These are phyloP conservation scores for Verticillium dahliae DNA, from an alignment of 2,329 filamentous ascomycete genomes.

Conservation along the genomic window DNA sequence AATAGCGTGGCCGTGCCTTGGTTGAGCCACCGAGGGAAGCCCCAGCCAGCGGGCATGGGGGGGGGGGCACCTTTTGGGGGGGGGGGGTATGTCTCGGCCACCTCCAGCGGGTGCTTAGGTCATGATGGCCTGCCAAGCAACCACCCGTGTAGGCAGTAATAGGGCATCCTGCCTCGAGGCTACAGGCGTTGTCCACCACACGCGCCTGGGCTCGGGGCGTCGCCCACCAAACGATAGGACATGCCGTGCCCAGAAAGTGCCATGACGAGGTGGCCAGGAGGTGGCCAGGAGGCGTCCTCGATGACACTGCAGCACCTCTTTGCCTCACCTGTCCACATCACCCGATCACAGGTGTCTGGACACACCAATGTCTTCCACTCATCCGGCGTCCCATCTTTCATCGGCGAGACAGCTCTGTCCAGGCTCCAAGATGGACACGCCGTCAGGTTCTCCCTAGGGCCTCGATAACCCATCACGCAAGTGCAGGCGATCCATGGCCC, in stretches of 20 bases:
- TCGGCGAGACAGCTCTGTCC: not conserved
- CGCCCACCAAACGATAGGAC: not conserved
- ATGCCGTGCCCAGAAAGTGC: not conserved
- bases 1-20: not conserved
- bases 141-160: no score
- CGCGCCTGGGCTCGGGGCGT: not conserved
- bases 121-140: no score
- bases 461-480: no score
- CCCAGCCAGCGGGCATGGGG: not conserved
- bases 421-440: not conserved
- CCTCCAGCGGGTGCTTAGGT: not conserved
- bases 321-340: not conserved
- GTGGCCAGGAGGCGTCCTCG: no score
- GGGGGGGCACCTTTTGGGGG: not conserved
- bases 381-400: not conserved
- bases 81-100: not conserved
- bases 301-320: not conserved
- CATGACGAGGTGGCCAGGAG: not conserved
- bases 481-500: no score
- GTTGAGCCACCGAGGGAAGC: not conserved
- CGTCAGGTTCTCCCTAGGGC: not conserved
- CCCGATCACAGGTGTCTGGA: not conserved
- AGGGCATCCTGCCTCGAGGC: not conserved
- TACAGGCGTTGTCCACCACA: not conserved
- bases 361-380: not conserved